phyloP scores from a whole-genome alignment of 768 basidiomycete genomes.

The Auriscalpium microsporum region DNA sequence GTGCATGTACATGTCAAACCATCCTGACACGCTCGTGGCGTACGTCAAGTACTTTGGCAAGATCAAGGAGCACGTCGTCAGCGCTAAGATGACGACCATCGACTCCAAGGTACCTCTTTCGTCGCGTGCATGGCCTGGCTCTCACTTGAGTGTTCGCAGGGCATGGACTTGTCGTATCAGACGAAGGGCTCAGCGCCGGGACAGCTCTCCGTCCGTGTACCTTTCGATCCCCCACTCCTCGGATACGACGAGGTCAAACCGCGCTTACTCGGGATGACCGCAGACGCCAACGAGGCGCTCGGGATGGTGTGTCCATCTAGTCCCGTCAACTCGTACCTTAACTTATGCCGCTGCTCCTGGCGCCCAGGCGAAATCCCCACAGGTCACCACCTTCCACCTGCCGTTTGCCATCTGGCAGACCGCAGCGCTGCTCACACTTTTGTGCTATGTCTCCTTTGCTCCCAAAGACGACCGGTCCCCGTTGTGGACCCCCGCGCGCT shows the following conservation, averaged over 20 bases:
- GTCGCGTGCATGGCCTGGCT: neutral
- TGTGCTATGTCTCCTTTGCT: constrained; percentile 28
- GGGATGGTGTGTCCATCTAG: constrained; percentile 54
- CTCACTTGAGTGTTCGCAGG: constrained; percentile 28
- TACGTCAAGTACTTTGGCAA: constrained; percentile 75
- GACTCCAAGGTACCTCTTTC: constrained; percentile 45
- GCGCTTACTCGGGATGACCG: constrained; percentile 71
- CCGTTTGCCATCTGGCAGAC: constrained; percentile 26
- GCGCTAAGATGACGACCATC: constrained; percentile 67
- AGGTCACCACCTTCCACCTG: constrained; percentile 47
- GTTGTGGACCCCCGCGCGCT: constrained; percentile 24
- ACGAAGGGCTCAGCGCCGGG: constrained; percentile 36
- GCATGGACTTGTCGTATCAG: constrained; percentile 62
- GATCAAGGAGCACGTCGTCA: constrained; percentile 42
- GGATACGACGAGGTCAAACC: constrained; percentile 82
- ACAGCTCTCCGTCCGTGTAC: constrained; percentile 40
- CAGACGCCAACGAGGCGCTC: constrained; percentile 66
- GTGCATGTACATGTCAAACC: constrained; percentile 77
- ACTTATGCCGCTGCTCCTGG: neutral
- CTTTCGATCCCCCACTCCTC: constrained; percentile 61
- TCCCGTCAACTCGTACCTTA: neutral
- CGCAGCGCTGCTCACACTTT: constrained; percentile 19
- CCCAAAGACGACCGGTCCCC: constrained; percentile 13
- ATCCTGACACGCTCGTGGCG: constrained; percentile 77
- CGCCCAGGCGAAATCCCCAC: constrained; percentile 34